Evolutionary conservation across 768 basidiomycete species (phyloP), one percentile per base, ranked within the genome.

Genomic region (Rhizopogon vulgaris): DNA sequence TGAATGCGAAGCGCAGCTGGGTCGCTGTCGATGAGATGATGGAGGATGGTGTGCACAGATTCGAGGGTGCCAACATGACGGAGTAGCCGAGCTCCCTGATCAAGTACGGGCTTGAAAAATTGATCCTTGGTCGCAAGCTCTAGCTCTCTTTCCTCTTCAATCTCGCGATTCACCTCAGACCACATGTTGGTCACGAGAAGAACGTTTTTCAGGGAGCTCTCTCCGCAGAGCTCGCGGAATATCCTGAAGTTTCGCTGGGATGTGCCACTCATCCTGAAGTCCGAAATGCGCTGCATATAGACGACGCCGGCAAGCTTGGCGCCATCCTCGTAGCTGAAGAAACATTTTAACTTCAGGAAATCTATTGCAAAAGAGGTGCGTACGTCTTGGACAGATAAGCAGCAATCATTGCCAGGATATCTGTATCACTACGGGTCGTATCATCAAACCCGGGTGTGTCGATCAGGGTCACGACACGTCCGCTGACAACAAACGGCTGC

Each of bases 391-490:
- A 65, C n/a, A 67, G 61, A 38, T 68, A 67, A 1, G 34, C 73
- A 53, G 78, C 75, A 48, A 80, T 79, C 69, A 75, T 73, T 27
- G 69, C 72, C 36, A 82, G 65, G 10, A 82, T 71, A 38, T 77
- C 78, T 1, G 73, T 71, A 53, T 81, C 79, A 54, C 72, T 77
- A 40, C 69, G 71, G 11, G 55, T 17, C 8, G 79, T 77, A 56
- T 83, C 79, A 56, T 82, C 80, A 60, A 83, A 83, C 4, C 82
- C 82, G 14, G 82, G 82, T 0, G 81, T 83, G 61, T 84, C 82
- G 38, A 84, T 73, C 28, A 84, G 62, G 11, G 69, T 75, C 48
- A 83, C 63, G 48, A 56, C 60, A 6, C 68, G 67, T 10, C 75
- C 78, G 41, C 77, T 73, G 34, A 80, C 59, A 38, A 69, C 55